phyloP scores from a whole-genome alignment of 768 basidiomycete genomes.

The Coprinopsis sp. region DNA sequence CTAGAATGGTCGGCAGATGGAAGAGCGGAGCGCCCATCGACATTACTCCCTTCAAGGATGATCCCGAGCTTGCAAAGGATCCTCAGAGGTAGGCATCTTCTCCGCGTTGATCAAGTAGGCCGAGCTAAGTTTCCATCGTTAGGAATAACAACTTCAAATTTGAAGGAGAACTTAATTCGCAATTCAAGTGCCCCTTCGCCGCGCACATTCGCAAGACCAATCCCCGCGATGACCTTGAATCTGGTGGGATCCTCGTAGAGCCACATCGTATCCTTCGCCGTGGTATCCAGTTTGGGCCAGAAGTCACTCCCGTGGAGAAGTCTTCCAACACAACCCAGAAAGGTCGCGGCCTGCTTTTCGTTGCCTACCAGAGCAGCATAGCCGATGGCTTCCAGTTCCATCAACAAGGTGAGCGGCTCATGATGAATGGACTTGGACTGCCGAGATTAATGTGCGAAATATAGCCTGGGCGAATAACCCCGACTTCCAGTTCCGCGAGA shows the following conservation, averaged over 20 bases:
- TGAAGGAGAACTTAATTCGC: slow-evolving; percentile 27
- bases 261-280: slow-evolving; percentile 41
- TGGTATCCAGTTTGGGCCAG: slow-evolving; percentile 50
- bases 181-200: slow-evolving; percentile 43
- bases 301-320: slow-evolving; percentile 38
- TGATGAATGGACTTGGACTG: slow-evolving; percentile 23
- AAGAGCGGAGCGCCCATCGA: slow-evolving; percentile 42
- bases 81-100: slow-evolving; percentile 24
- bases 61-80: slow-evolving; percentile 32
- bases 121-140: slow-evolving; percentile 1
- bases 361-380: slow-evolving; percentile 38
- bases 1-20: slow-evolving; percentile 51
- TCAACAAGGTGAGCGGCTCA: slow-evolving; percentile 29
- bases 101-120: neutral
- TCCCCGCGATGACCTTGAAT: slow-evolving; percentile 44
- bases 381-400: slow-evolving; percentile 38
- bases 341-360: slow-evolving; percentile 46
- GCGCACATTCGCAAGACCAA: slow-evolving; percentile 44
- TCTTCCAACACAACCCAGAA: slow-evolving; percentile 33
- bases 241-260: slow-evolving; percentile 20
- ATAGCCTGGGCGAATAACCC: slow-evolving; percentile 34
- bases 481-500: neutral
- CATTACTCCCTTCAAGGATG: slow-evolving; percentile 30
- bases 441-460: slow-evolving; percentile 35
- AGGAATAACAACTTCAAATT: slow-evolving; percentile 45